Base-by-base conservation (phyloP, 2,329 filamentous ascomycete genomes). In the Aureobasidium namibiae region DNA sequence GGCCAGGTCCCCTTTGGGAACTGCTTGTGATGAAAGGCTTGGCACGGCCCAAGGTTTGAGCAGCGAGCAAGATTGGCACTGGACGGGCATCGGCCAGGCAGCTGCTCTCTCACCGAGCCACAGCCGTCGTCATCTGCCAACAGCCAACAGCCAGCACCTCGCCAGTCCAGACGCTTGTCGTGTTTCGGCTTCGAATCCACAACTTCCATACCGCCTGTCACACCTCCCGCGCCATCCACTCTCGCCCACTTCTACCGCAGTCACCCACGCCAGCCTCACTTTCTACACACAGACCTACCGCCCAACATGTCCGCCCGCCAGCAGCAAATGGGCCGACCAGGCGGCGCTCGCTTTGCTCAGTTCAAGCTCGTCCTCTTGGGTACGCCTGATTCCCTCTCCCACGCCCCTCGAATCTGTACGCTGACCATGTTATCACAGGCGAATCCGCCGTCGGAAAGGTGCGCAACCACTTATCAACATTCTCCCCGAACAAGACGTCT, bases 361-460 rank as follows among this genome's bases (percentile, higher is more conserved):
- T 99, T 99, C 80, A 99, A 99, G 82, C 84, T 99, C 69, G 94
- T 99, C 66, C 81, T 99, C 72, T 82, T 99, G 65, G 94, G 94
- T 97, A 83, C 67, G 87, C 71, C 31, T 24, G 8, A n/a, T 21
- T 24, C 14, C n/a, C 10, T 5, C 23, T n/a, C 6, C 8, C 2
- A 16, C 26, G 38, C 31, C 8, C 16, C 42, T 33, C 36, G 3
- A 26, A n/a, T 7, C 44, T 10, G 36, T 38, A 54, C 46, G 23
- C 59, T 52, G 38, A 42, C 42, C n/a, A 38, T 21, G 36, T 23
- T 41, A 64, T 58, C 67, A 53, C 73, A 97, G 92, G 94, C 74
- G 94, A 99, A 81, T 99, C 94, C 67, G 94, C 94, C 61, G 94
- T 99, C 61, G 94, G 94, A 87, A 99, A 99, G 62, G 62, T 63